Evolutionary conservation across 176 grass and related monocot species (phyloP), one percentile per base, ranked within the genome.

Genomic region (Juncus effusus): DNA sequence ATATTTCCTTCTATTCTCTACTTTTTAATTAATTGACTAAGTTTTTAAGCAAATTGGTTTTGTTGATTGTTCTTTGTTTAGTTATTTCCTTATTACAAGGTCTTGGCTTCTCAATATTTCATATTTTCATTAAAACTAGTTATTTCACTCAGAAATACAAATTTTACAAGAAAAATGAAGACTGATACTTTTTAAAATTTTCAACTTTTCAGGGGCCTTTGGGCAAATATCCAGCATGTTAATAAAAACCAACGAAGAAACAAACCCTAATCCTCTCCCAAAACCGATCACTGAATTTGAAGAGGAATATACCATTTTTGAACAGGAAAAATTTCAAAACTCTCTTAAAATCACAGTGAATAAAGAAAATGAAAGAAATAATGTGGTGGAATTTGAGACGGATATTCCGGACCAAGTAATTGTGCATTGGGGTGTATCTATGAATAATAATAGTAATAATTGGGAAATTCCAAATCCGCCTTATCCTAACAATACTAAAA

Each of bases 341-440:
- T 82, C 62, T 77, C 72, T 97, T 51, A 82, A 70, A 82, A 88
- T 92, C 60, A 82, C 80, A 64, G 85, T 84, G 45, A 75, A 16
- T 65, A 81, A 70, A 69, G 81, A 72, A 44, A 76, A 59, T 47
- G 59, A 78, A 63, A 84, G 89, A 83, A 86, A 79, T 57, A 47
- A 76, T 6, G 83, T 97, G 61, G 74, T 97, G 61, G 74, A 89
- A 80, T 84, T 92, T 61, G 83, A 97, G 59, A 92, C 75, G 73
- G 88, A 97, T 79, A 77, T 97, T 55, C 81, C 88, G 79, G 94
- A 85, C 62, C 75, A 89, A 79, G 85, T 97, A 77, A 63, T 82
- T 58, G 65, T 97, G 70, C 94, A 92, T 75, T 97, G 94, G 94
- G 94, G 94, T 74, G 82, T 92, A 69, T 89, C 77, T 70, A 86